A percentile compares a stretch with the other conserved stretches of the same genome.
These are phyloP conservation scores for Malassezia equina DNA, from an alignment of 1,284 basidiomycete genomes.

Conservation along the genomic window DNA sequence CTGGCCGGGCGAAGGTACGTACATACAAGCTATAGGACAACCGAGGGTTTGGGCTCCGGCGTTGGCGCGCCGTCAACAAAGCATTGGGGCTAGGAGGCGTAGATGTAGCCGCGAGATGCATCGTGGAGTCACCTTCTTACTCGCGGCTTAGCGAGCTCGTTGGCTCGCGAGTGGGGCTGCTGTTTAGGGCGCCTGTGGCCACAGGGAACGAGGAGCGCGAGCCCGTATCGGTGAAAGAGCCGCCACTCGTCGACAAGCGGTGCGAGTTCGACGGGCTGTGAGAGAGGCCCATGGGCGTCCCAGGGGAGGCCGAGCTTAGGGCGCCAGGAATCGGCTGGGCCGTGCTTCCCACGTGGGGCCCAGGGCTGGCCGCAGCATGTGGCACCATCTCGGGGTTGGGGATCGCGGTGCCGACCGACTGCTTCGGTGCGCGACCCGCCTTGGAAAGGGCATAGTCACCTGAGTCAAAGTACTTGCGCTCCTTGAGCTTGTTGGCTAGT, in stretches of 20 bases:
- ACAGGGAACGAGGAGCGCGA: conserved; percentile 14
- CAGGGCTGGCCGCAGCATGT: conserved; percentile 43
- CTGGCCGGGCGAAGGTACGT: background rate
- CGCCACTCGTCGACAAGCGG: background rate
- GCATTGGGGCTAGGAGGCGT: no score
- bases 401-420: conserved; percentile 79
- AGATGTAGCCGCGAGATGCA: background rate
- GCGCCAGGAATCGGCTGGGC: background rate
- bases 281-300: conserved; percentile 15
- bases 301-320: background rate
- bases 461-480: conserved; percentile 95
- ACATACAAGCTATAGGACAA: background rate
- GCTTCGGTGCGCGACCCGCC: conserved; percentile 78
- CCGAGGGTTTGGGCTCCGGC: no score
- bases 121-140: background rate
- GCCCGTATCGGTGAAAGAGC: conserved; percentile 5
- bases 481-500: conserved; percentile 90
- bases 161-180: conserved; percentile 11
- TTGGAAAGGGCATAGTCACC: conserved; percentile 93
- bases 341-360: background rate
- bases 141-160: conserved; percentile 12
- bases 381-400: conserved; percentile 68
- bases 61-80: background rate
- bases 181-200: conserved; percentile 2
- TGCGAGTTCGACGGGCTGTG: background rate